phyloP scores from a whole-genome alignment of 1,284 basidiomycete species.

The Fereydounia khargensis region DNA sequence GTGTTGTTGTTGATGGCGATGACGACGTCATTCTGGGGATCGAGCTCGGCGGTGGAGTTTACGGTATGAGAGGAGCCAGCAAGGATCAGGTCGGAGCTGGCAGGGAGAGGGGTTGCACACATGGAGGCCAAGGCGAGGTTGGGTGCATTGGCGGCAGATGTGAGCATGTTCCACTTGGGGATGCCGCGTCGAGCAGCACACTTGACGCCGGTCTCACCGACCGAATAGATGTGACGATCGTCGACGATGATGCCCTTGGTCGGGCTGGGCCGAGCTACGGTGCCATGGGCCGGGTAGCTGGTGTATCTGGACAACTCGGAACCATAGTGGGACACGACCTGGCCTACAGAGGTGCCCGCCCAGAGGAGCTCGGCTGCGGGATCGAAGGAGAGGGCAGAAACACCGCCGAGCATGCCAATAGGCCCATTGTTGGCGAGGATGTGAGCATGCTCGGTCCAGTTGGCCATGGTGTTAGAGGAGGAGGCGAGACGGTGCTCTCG shows the following conservation, averaged over 20 bases:
- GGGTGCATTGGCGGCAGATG: slow-evolving; percentile 18
- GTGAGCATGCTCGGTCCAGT: slow-evolving; percentile 51
- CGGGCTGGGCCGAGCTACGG: slow-evolving; percentile 62
- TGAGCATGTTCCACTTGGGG: slow-evolving; percentile 51
- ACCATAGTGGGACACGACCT: slow-evolving; percentile 72
- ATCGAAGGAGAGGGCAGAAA: slow-evolving; percentile 70
- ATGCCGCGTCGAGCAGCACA: slow-evolving; percentile 58
- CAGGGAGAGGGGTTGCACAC: slow-evolving; percentile 45
- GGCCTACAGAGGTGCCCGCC: slow-evolving; percentile 75
- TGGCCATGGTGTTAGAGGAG: slow-evolving; percentile 30
- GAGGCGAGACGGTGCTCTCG: background rate
- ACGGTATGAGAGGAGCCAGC: slow-evolving; percentile 38
- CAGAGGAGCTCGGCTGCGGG: slow-evolving; percentile 84
- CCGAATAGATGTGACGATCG: slow-evolving; percentile 55
- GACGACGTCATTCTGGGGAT: slow-evolving; percentile 37
- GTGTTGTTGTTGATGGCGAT: slow-evolving; percentile 46
- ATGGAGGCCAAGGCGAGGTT: slow-evolving; percentile 43
- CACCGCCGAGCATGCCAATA: slow-evolving; percentile 39
- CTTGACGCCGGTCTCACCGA: slow-evolving; percentile 56
- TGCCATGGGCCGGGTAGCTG: slow-evolving; percentile 60
- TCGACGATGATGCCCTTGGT: slow-evolving; percentile 54
- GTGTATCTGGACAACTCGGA: slow-evolving; percentile 66
- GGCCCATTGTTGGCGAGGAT: slow-evolving; percentile 38
- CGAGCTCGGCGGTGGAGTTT: slow-evolving; percentile 23
- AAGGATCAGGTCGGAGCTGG: slow-evolving; percentile 48